These are phyloP conservation scores for Papilionanthe hybrid DNA, from an alignment of 116 monocot genomes.

Conservation along the genomic window DNA sequence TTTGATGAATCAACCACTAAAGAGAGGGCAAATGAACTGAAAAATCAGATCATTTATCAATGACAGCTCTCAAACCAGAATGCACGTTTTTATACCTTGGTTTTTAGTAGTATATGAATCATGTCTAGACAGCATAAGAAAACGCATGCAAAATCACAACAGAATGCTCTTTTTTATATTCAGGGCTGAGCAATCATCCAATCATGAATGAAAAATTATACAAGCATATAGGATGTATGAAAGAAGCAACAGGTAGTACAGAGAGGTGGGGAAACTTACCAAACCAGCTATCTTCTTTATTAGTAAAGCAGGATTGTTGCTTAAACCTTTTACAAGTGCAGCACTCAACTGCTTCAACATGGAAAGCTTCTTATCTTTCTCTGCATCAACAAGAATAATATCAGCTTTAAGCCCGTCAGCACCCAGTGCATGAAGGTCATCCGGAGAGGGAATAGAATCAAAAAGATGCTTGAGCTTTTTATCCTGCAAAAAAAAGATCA, in stretches of 20 bases:
- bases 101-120: background rate
- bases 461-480: slow-evolving; percentile 85
- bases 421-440: slow-evolving; percentile 73
- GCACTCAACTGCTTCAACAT: slow-evolving; percentile 84
- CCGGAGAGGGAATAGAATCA: slow-evolving; percentile 70
- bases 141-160: background rate
- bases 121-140: background rate
- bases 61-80: background rate
- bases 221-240: background rate
- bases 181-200: background rate
- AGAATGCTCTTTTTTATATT: background rate
- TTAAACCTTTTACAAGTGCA: slow-evolving; percentile 75
- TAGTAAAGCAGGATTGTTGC: slow-evolving; percentile 59
- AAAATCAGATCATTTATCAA: background rate
- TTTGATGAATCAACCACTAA: background rate
- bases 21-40: background rate
- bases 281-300: slow-evolving; percentile 92
- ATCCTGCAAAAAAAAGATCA: slow-evolving; percentile 51
- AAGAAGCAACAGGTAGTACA: background rate
- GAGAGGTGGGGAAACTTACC: slow-evolving; percentile 40
- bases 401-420: slow-evolving; percentile 72
- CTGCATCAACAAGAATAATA: slow-evolving; percentile 86
- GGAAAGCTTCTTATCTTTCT: slow-evolving; percentile 89
- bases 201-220: background rate
- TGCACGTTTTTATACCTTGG: background rate